Evolutionary conservation across 495 filamentous ascomycete species (phyloP), one percentile per base, ranked within the genome.

Genomic region (Penicillium cataractarum): DNA sequence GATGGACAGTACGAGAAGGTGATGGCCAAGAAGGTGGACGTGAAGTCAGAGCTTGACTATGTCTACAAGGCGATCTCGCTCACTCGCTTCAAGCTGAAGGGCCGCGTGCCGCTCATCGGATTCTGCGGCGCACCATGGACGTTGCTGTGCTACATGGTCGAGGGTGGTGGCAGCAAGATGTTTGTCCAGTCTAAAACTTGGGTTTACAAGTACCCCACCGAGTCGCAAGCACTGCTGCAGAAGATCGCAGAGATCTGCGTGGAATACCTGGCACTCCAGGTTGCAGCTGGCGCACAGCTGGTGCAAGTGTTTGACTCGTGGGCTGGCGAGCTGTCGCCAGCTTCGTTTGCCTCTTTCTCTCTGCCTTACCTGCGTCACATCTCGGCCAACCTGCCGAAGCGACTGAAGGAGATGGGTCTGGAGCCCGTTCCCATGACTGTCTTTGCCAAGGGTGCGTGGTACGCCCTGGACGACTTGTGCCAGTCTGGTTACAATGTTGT

Each of bases 371-470:
- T 99, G 57, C 83, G 84, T 17, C 86, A 93, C 65, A 98, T 99
- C 58, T 88, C 92, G 15, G 76, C 87, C 59, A 78, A 92, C 50
- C 81, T 98, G 15, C 94, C 94, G 0, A 80, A 76, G 58, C 83
- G 85, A 32, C 76, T 99, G 64, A 76, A 78, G 61, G 89, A 92
- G 74, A 79, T 96, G 68, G 87, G 86, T 0, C 70, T 93, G 49
- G 89, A 93, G 58, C 80, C 78, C 5, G 96, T 98, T 2, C 95
- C 95, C 2, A 97, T 99, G 95, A 95, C 92, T n/a, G 92, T 97
- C 17, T 99, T 99, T 74, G 92, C 95, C n/a, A 99, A 99, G 79
- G 95, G 95, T 4, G 93, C 95, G n/a, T 97, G 95, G 91, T 96
- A 94, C 75, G 93, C 92, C 4, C 80, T 99, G 32, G 92, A 97